phyloP scores from a whole-genome alignment of 2,329 filamentous ascomycete genomes.

The Sordariomycetes sp. region DNA sequence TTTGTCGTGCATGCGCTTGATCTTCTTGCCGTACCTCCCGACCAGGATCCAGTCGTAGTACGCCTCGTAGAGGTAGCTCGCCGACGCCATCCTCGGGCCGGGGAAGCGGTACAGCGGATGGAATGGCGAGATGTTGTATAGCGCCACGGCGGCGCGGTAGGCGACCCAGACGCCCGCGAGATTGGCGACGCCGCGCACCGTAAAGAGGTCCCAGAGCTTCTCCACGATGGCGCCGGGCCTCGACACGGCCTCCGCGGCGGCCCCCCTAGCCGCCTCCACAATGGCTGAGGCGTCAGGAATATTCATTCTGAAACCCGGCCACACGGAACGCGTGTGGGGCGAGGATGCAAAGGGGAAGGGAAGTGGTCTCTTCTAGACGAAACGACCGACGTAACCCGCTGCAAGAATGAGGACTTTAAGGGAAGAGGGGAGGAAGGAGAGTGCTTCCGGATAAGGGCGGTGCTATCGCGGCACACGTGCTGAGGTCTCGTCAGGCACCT shows the following conservation, averaged over 20 bases:
- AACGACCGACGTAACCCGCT: background rate
- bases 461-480: background rate
- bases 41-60: constrained; percentile 24
- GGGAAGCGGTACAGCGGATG: constrained; percentile 26
- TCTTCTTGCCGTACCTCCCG: constrained; percentile 22
- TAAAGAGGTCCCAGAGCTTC: background rate
- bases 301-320: no score
- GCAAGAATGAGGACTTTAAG: background rate
- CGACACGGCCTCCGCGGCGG: background rate
- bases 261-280: no score
- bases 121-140: constrained; percentile 27
- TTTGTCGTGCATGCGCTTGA: constrained; percentile 22
- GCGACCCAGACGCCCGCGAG: constrained; percentile 15
- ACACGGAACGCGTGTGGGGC: background rate
- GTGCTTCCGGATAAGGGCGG: background rate
- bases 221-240: background rate
- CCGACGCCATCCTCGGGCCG: constrained; percentile 23
- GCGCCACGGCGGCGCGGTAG: constrained; percentile 15
- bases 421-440: background rate
- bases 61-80: constrained; percentile 23
- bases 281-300: background rate
- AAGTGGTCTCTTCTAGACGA: background rate
- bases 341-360: background rate
- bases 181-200: background rate
- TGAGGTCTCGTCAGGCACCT: background rate